Evolutionary conservation across 352 stramenopile species (phyloP).

Genomic region (Thraustochytrium sp.): DNA sequence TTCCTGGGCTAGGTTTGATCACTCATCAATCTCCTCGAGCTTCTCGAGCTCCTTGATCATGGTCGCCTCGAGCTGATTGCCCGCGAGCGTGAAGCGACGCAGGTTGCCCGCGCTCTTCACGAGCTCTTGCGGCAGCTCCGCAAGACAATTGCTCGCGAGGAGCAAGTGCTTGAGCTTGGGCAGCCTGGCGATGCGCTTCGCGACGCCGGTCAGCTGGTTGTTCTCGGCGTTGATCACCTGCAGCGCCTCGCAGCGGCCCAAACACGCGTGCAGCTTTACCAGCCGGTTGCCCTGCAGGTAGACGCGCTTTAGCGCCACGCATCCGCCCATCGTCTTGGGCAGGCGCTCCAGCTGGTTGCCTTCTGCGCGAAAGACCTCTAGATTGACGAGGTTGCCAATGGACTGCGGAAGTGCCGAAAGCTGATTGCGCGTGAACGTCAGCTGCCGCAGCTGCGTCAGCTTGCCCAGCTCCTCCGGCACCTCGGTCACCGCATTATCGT

Average conservation of each 20-base stretch:
- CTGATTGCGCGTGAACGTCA: conserved; percentile 67
- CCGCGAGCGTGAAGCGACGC: conserved; percentile 67
- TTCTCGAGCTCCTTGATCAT: conserved; percentile 61
- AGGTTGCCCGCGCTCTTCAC: conserved; percentile 63
- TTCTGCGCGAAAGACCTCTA: conserved; percentile 73
- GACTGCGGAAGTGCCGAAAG: conserved; percentile 61
- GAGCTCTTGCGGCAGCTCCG: conserved; percentile 68
- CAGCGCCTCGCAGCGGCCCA: conserved; percentile 66
- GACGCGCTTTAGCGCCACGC: conserved; percentile 64
- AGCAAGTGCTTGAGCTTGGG: conserved; percentile 69
- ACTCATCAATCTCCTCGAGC: conserved; percentile 44
- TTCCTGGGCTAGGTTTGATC: no score
- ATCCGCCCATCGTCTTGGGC: conserved; percentile 65
- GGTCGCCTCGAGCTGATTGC: conserved; percentile 63
- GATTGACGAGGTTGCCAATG: conserved; percentile 62
- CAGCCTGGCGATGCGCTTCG: conserved; percentile 69
- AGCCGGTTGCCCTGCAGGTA: conserved; percentile 75
- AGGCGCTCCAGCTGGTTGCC: conserved; percentile 65
- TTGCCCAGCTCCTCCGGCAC: conserved; percentile 66
- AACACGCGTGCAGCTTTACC: conserved; percentile 66
- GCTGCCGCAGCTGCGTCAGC: conserved; percentile 65
- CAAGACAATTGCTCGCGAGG: conserved; percentile 72
- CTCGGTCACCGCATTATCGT: conserved; percentile 63
- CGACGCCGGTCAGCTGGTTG: conserved; percentile 70
- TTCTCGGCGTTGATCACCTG: conserved; percentile 75